Evolutionary conservation across 208 protist species (phyloP), one percentile per base, ranked within the genome.

Genomic region (Plasmodiophora brassicae): DNA sequence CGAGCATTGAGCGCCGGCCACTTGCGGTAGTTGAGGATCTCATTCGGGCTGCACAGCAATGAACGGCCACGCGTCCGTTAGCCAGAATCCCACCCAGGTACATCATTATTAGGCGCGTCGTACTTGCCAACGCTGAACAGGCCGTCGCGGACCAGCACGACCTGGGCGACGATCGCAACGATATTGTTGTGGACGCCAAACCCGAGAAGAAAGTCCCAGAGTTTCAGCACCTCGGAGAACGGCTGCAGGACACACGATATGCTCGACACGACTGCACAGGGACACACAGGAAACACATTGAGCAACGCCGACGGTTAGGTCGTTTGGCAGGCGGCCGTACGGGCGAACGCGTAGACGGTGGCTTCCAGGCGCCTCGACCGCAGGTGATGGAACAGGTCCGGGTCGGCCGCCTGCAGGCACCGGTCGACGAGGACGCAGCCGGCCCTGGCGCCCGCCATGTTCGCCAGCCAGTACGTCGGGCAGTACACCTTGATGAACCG

Each of bases 211-310:
- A 78, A 78, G 41, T 78, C 65, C 65, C 65, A 78, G 14, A 78
- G 65, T 32, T 78, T 78, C 41, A 78, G n/a, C 32, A 78, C 65
- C 65, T 78, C 65, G 65, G 65, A 78, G n/a, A 78, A 78, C 65
- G 65, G 65, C n/a, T 78, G 65, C 5, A 78, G 65, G 41, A n/a
- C 32, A 38, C 65, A 78, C 5, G n/a, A 78, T 32, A 78, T 5
- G n/a, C 65, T 78, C n/a, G 65, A 78, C 65, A 78, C 65, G 20
- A 78, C 65, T 78, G n/a, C 41, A 78, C 41, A 78, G n/a, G 41
- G 50, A 28, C 50, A 57, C 25, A 57, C 14, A 57, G 25, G 14
- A 25, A 57, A 57, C 14, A 57, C 14, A n/a, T n/a, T n/a, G n/a
- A n/a, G n/a, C n/a, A n/a, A n/a, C n/a, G n/a, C n/a, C n/a, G n/a